These are phyloP conservation scores for Entamoeba moshkovskii DNA, from an alignment of 208 protist genomes.

Conservation along the genomic window DNA sequence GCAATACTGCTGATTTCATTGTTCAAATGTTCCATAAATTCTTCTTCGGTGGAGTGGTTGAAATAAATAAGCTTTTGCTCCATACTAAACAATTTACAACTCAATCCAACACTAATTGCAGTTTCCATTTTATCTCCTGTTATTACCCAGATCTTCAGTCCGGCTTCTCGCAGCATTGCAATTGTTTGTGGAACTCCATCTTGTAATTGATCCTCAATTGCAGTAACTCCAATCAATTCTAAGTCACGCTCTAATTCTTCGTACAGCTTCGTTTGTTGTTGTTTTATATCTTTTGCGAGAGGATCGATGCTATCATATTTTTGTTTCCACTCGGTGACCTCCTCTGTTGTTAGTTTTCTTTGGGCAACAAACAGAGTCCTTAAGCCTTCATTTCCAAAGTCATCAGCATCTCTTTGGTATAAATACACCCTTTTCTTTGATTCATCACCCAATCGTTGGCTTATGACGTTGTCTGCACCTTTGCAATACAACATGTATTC, in stretches of 20 bases:
- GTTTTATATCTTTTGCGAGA: neutral
- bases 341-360: neutral
- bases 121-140: conserved; percentile 79
- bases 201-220: conserved; percentile 41
- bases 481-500: neutral
- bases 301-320: neutral
- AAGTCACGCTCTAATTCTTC: conserved; percentile 1
- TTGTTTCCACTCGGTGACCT: neutral
- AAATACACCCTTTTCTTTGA: neutral
- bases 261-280: neutral
- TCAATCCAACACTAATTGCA: conserved; percentile 85
- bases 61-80: neutral
- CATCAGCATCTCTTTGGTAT: neutral
- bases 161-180: conserved; percentile 39
- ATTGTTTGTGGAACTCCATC: conserved; percentile 43
- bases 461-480: neutral
- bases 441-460: neutral
- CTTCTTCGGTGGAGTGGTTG: neutral
- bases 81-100: conserved; percentile 47
- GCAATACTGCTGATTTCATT: neutral
- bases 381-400: conserved; percentile 13
- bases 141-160: conserved; percentile 80
- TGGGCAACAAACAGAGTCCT: conserved; percentile 13
- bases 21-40: neutral
- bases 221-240: conserved; percentile 28